Percentiles rank a stretch among this genome's conserved stretches.
Conservation (phyloP, 2,329 filamentous ascomycete species). For the Xylariales sp. region DNA sequence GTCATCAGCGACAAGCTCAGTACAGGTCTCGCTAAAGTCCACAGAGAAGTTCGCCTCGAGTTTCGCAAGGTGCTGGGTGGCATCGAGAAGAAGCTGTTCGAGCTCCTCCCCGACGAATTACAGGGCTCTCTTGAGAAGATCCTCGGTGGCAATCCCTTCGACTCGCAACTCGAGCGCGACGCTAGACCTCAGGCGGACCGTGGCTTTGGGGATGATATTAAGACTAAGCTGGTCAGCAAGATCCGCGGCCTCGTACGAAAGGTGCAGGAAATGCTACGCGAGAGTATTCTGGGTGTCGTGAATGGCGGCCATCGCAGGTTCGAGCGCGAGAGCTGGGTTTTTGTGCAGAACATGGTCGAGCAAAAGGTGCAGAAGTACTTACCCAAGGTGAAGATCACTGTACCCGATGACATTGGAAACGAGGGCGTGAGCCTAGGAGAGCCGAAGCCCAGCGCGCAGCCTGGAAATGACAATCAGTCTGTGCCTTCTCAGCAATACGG, state of each 20-base stretch:
- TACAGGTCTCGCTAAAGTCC: conserved; percentile 57
- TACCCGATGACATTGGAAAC: conserved; percentile 61
- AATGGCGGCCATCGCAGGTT: conserved; percentile 61
- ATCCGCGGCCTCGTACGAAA: conserved; percentile 58
- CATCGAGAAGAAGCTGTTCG: conserved; percentile 60
- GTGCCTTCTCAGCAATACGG: conserved; percentile 39
- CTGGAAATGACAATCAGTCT: background rate
- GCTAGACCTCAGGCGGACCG: conserved; percentile 49
- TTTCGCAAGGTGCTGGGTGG: conserved; percentile 58
- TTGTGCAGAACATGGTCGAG: conserved; percentile 60
- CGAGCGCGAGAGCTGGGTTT: conserved; percentile 59
- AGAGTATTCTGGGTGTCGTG: conserved; percentile 58
- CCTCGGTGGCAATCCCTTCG: conserved; percentile 60
- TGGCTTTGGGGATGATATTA: conserved; percentile 58
- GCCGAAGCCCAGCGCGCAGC: conserved; percentile 40
- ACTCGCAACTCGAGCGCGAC: conserved; percentile 56
- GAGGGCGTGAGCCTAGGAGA: conserved; percentile 58
- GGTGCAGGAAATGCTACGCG: conserved; percentile 59
- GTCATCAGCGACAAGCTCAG: conserved; percentile 61
- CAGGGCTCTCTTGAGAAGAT: conserved; percentile 59
- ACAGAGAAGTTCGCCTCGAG: conserved; percentile 59
- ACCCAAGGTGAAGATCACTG: conserved; percentile 58
- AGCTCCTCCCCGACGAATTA: conserved; percentile 57
- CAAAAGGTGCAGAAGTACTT: conserved; percentile 59
- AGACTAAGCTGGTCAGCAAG: conserved; percentile 57